Base-by-base conservation (phyloP, 1,139 yeast species). In the Diutina ranongensis region DNA sequence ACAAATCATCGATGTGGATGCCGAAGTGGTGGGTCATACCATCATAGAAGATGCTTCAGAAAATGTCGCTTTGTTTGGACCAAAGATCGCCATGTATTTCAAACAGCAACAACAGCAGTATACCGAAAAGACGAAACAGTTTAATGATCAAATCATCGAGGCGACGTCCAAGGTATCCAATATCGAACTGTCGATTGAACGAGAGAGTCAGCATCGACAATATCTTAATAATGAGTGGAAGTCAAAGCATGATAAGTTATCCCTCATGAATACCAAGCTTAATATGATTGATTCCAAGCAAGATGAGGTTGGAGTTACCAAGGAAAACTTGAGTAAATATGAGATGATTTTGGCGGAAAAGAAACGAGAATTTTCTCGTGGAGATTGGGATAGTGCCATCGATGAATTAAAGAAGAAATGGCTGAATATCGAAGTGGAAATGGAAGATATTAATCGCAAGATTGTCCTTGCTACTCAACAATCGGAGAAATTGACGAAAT, bases 381-480 rank as follows among this genome's bases (percentile, higher is more conserved):
- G n/a, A 3, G n/a, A 38, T 7, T 38, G 16, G 31, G 32, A 38
- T 18, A 27, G 25, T 3, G 15, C 25, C 5, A 25, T 38, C 20
- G 33, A 25, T 7, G n/a, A 8, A 3, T 16, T 38, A 8, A 38
- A 38, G 18, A 25, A 38, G 18, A 16, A 38, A 15, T 38, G 42
- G 42, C 13, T 18, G 7, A 20, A 16, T 8, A 5, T 25, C 10
- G 42, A 38, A 10, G 20, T 38, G n/a, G 28, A 38, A 8, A 15
- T 38, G 9, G 42, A 38, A 7, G 42, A 38, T 10, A 15, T 38
- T n/a, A 38, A 38, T 10, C 31, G 32, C 21, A 38, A 38, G 15
- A 38, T 38, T 16, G 21, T 16, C 18, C n/a, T 10, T 22, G 42
- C 42, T 3, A 38, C 42, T 3, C 32, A 25, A 22, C 42, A 38